phyloP scores from a whole-genome alignment of 441 rosid species.

The Pelargonium myrrhifolium region DNA sequence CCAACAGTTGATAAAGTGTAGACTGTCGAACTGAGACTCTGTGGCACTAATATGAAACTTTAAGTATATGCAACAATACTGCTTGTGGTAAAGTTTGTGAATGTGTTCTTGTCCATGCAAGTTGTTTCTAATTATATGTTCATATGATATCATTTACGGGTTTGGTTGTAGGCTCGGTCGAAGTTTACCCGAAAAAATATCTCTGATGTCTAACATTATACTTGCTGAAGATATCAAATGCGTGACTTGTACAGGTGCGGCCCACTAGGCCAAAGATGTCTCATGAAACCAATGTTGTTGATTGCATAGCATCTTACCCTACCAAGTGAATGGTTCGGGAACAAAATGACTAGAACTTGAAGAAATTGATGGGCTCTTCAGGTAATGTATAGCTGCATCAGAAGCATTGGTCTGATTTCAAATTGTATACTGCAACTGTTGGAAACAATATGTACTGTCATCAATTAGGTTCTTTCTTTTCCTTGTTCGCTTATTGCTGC shows the following conservation, averaged over 20 bases:
- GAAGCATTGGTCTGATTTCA: conserved; percentile 1
- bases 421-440: conserved; percentile 3
- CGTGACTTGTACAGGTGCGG: not conserved
- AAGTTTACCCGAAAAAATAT: not conserved
- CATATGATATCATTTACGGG: not conserved
- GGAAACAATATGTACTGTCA: conserved; percentile 13
- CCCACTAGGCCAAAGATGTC: not conserved
- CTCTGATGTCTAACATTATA: not conserved
- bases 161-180: not conserved
- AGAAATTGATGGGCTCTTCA: not conserved
- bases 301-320: not conserved
- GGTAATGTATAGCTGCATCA: not conserved
- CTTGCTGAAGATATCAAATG: not conserved
- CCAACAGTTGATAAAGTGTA: not conserved
- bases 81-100: not conserved
- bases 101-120: not conserved
- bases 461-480: conserved; percentile 12
- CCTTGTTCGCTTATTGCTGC: conserved; percentile 5
- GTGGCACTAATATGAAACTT: not conserved
- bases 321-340: not conserved
- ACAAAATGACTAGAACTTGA: not conserved
- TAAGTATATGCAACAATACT: not conserved
- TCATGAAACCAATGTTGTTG: not conserved
- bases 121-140: not conserved
- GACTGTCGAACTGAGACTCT: not conserved